These are phyloP conservation scores for Parathielavia hyrcaniae DNA, from an alignment of 495 filamentous ascomycete species.

Conservation along the genomic window DNA sequence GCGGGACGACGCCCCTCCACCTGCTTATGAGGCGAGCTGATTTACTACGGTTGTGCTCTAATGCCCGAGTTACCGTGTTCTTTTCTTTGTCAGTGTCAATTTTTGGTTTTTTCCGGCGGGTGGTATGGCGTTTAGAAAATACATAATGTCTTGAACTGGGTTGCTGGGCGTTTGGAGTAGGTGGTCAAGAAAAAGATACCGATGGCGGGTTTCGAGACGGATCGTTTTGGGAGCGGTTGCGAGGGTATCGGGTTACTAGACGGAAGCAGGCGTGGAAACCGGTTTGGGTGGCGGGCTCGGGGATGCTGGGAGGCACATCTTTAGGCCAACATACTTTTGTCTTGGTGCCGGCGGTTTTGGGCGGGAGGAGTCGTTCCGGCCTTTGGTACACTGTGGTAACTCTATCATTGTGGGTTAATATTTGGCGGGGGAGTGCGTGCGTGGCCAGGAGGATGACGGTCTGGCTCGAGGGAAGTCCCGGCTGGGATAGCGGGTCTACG, in stretches of 20 bases:
- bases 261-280: neutral
- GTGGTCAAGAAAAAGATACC: constrained; percentile 15
- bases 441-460: neutral
- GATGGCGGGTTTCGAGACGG: neutral
- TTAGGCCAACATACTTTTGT: neutral
- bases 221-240: constrained; percentile 1
- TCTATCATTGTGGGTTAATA: constrained; percentile 18
- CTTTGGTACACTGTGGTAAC: too few relatives aligned
- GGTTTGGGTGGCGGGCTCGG: neutral
- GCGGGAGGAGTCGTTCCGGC: neutral
- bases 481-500: constrained; percentile 20
- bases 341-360: neutral
- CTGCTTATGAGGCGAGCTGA: constrained; percentile 51
- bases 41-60: neutral
- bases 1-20: constrained; percentile 53
- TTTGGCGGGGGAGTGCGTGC: neutral
- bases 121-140: constrained; percentile 15
- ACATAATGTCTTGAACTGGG: constrained; percentile 21
- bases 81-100: constrained; percentile 6
- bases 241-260: constrained; percentile 10
- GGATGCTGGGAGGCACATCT: neutral
- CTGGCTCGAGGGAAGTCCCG: constrained; percentile 12
- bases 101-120: constrained; percentile 11
- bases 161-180: constrained; percentile 20
- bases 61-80: constrained; percentile 2